Base-by-base conservation (phyloP, 306 rosid genomes). In the Rosa lucieae region DNA sequence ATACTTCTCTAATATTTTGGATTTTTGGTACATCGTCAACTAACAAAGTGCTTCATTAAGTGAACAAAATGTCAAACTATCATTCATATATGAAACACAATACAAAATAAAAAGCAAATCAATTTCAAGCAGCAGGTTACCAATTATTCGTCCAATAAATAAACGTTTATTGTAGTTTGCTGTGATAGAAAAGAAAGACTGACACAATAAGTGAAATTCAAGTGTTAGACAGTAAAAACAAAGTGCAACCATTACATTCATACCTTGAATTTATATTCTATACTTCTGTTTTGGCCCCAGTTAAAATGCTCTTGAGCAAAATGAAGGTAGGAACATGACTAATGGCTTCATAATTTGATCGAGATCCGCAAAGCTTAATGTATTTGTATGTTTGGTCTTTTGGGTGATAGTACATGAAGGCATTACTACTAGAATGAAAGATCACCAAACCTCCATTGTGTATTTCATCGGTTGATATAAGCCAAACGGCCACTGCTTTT, bases 281-380 rank as follows among this genome's bases (percentile, higher is more conserved):
- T 14, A 68, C 51, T 18, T 77, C 39, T 12, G 40, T 61, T 23
- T 53, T 18, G 26, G 20, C 8, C 52, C 67, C 75, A 3, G 5
- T 8, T 26, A 68, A 43, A 69, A 68, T 42, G 75, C 55, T 40
- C 55, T 68, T 78, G 47, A 70, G 70, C 3, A 70, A 58, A 20
- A 70, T 70, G 2, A 70, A 70, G 71, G 76, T 78, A 8, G 81
- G 75, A 68, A 44, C 73, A 55, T 78, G 67, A 69, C 32, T 32
- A 4, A 68, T 4, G 47, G 15, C 43, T 26, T 53, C 44, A 53
- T 26, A 78, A 17, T 71, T 15, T 18, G 80, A 39, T 15, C 21
- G 18, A 5, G 52, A 15, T 26, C 58, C 69, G 0, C 26, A 18
- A 26, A 68, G 75, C 69, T 29, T 53, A 14, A 77, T 68, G 55